phyloP scores from a whole-genome alignment of 176 grass and related monocot species.

The Cymbopogon citratus region DNA sequence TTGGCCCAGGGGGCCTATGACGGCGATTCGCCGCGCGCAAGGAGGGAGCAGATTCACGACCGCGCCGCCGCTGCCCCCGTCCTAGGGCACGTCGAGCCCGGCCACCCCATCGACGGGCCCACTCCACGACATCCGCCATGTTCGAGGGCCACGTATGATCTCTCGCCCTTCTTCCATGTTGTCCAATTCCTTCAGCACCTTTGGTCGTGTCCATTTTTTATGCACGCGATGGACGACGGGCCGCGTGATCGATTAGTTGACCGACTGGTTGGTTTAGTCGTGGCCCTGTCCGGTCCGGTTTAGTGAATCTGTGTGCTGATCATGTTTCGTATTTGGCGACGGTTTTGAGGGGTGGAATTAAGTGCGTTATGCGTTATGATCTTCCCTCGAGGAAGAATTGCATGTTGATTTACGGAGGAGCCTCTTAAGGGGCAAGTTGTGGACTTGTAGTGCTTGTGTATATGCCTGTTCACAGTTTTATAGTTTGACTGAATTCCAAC shows the following conservation, averaged over 20 bases:
- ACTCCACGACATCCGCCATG: constrained; percentile 29
- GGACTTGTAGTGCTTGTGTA: not conserved
- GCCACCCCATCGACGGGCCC: not conserved
- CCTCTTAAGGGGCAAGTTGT: not conserved
- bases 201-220: not conserved
- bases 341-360: not conserved
- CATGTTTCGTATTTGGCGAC: not conserved
- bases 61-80: not conserved
- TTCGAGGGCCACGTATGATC: constrained; percentile 60
- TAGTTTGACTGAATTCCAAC: not conserved
- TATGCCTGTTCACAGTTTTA: not conserved
- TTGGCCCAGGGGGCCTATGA: constrained; percentile 12
- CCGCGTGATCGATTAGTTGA: not conserved
- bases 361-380: not conserved
- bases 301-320: not conserved
- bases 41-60: constrained; percentile 18
- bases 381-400: not conserved
- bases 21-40: not conserved
- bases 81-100: constrained; percentile 15
- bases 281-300: no score
- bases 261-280: not conserved
- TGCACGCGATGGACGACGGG: not conserved
- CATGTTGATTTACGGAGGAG: not conserved
- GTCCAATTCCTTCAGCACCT: not conserved
- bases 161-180: not conserved